phyloP scores from a whole-genome alignment of 495 filamentous ascomycete species.

The Gamarada debralockiae region DNA sequence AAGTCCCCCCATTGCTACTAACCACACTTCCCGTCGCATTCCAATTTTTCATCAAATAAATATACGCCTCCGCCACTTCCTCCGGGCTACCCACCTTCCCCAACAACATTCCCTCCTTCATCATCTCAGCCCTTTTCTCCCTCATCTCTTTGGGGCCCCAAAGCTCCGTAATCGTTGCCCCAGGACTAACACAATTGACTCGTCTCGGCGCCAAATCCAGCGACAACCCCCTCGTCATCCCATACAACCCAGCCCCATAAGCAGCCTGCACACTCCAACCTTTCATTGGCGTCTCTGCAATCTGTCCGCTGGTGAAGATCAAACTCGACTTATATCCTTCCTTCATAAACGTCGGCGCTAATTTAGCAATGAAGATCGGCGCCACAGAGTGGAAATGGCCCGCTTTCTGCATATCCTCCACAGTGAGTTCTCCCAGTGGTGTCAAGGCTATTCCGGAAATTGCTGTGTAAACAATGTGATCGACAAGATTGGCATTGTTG shows the following conservation, averaged over 20 bases:
- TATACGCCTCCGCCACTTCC: slow-evolving; percentile 61
- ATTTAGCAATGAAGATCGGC: slow-evolving; percentile 51
- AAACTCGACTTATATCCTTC: slow-evolving; percentile 36
- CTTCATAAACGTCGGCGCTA: slow-evolving; percentile 38
- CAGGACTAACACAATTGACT: slow-evolving; percentile 56
- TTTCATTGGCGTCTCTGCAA: slow-evolving; percentile 38
- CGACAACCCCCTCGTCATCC: slow-evolving; percentile 46
- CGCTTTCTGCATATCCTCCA: slow-evolving; percentile 31
- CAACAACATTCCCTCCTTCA: slow-evolving; percentile 34
- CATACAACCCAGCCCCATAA: slow-evolving; percentile 30
- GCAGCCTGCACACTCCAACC: slow-evolving; percentile 42
- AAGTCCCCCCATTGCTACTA: slow-evolving; percentile 7
- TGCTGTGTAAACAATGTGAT: slow-evolving; percentile 62
- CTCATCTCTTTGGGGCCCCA: slow-evolving; percentile 27
- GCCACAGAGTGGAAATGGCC: slow-evolving; percentile 45
- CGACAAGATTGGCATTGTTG: slow-evolving; percentile 25
- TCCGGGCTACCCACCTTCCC: slow-evolving; percentile 43
- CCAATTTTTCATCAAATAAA: slow-evolving; percentile 57
- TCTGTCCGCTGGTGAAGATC: slow-evolving; percentile 48
- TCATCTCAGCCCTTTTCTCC: slow-evolving; percentile 16
- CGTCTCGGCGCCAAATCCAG: slow-evolving; percentile 53
- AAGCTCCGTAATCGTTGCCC: slow-evolving; percentile 50
- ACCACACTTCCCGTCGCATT: slow-evolving; percentile 39
- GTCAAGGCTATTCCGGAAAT: slow-evolving; percentile 37
- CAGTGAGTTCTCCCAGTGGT: slow-evolving; percentile 34